phyloP scores from a whole-genome alignment of 2,329 filamentous ascomycete species.

The Fusarium nematophilum region DNA sequence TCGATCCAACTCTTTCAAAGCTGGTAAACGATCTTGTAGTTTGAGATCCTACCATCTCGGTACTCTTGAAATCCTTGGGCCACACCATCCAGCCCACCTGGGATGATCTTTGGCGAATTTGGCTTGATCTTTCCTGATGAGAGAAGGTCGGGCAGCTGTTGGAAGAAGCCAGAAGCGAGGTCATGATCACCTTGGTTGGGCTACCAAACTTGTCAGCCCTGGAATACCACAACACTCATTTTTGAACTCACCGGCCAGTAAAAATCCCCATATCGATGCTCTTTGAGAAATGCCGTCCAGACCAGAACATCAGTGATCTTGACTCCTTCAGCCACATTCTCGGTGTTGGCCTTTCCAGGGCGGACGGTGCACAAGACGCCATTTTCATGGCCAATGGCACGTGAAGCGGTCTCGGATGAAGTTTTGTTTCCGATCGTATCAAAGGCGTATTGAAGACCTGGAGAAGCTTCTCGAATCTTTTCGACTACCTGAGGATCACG shows the following conservation, averaged over 20 bases:
- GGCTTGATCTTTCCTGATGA: neutral
- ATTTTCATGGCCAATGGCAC: constrained; percentile 29
- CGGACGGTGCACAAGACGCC: constrained; percentile 55
- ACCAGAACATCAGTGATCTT: constrained; percentile 57
- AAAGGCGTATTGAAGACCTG: constrained; percentile 50
- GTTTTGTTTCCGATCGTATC: constrained; percentile 54
- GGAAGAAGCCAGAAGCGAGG: neutral
- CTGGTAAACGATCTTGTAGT: neutral
- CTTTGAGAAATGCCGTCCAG: constrained; percentile 54
- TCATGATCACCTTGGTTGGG: constrained; percentile 1
- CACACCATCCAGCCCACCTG: neutral
- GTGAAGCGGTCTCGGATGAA: constrained; percentile 48
- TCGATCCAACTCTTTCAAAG: neutral
- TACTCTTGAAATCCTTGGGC: neutral
- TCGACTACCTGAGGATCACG: constrained; percentile 48
- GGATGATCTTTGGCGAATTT: neutral
- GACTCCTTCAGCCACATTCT: constrained; percentile 45
- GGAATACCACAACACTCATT: neutral
- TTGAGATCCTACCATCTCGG: constrained; percentile 7
- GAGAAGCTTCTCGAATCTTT: constrained; percentile 47
- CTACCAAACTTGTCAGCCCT: neutral
- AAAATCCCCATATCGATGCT: neutral
- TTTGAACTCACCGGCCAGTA: neutral
- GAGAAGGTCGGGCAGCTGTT: neutral
- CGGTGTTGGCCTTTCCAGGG: constrained; percentile 54